These are phyloP conservation scores for Agrocybe chaxingu DNA, from an alignment of 768 basidiomycete genomes.

Conservation along the genomic window DNA sequence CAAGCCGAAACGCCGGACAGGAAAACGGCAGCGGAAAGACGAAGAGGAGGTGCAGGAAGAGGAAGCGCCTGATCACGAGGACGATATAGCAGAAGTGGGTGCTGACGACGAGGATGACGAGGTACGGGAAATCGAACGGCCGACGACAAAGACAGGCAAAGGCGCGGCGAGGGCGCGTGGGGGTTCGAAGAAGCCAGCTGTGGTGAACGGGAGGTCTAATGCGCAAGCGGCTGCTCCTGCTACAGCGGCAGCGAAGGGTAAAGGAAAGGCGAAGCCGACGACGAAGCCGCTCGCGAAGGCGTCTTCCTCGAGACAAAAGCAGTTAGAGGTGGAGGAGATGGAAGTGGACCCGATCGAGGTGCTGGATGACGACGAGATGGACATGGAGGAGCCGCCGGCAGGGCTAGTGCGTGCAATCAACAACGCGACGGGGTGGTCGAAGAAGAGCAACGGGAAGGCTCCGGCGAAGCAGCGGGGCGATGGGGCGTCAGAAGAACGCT, in stretches of 20 bases:
- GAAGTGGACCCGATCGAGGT: conserved; percentile 13
- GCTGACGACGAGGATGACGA: conserved; percentile 13
- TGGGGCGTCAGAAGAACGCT: no score
- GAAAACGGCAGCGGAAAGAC: conserved; percentile 1
- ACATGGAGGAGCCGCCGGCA: conserved; percentile 17
- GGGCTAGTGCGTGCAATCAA: conserved; percentile 12
- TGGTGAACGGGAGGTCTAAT: conserved; percentile 14
- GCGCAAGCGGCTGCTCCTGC: conserved; percentile 4
- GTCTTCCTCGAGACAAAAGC: conserved; percentile 2
- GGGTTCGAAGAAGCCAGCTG: conserved; percentile 17
- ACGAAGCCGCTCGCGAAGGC: conserved; percentile 18
- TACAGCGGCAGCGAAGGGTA: conserved; percentile 21
- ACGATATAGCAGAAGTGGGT: conserved; percentile 3
- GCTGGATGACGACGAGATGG: conserved; percentile 15
- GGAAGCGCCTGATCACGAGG: not conserved
- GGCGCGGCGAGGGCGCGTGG: conserved; percentile 10
- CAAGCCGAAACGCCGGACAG: not conserved
- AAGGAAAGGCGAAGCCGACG: conserved; percentile 27
- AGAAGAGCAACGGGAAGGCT: no score
- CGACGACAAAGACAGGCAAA: conserved; percentile 17
- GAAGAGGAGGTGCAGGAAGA: conserved; percentile 2
- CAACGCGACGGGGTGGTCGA: not conserved
- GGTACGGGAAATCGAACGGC: conserved; percentile 3
- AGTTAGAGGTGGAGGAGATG: conserved; percentile 3
- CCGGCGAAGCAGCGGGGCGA: no score